These are phyloP conservation scores for Pythium guiyangense DNA, from an alignment of 352 stramenopile genomes.

Conservation along the genomic window DNA sequence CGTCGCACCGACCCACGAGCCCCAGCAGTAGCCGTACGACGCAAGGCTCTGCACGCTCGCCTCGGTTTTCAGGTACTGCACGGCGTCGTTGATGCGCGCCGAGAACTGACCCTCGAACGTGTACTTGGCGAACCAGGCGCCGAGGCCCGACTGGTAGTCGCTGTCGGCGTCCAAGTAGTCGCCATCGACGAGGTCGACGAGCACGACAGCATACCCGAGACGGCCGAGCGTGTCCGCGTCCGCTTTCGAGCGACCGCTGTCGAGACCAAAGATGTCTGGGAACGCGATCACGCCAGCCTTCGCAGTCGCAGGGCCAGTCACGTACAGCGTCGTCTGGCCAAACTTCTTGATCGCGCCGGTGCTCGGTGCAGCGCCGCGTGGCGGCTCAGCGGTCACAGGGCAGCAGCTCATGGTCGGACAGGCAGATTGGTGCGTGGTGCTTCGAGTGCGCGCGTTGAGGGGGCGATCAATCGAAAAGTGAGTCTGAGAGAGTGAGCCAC, in stretches of 20 bases:
- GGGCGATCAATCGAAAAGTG: neutral
- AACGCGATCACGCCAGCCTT: constrained; percentile 69
- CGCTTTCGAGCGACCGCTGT: constrained; percentile 77
- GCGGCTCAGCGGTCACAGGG: constrained; percentile 60
- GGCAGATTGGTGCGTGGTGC: constrained; percentile 2
- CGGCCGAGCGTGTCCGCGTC: constrained; percentile 71
- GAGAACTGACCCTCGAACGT: constrained; percentile 42
- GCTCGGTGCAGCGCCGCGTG: constrained; percentile 34
- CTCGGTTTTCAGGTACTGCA: constrained; percentile 65
- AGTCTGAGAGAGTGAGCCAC: too few relatives aligned
- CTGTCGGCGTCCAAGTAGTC: constrained; percentile 46
- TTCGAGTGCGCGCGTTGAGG: neutral
- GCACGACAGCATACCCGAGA: constrained; percentile 68
- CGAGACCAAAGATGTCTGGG: constrained; percentile 74
- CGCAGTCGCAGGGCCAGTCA: constrained; percentile 55
- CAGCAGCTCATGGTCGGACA: constrained; percentile 61
- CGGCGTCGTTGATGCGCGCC: constrained; percentile 62
- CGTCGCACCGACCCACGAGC: constrained; percentile 67
- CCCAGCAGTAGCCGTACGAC: constrained; percentile 85
- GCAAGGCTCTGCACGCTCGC: constrained; percentile 50
- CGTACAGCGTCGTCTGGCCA: constrained; percentile 67
- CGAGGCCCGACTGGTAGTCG: constrained; percentile 25
- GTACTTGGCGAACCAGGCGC: constrained; percentile 70
- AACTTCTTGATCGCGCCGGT: constrained; percentile 59
- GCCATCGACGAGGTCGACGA: constrained; percentile 59